Evolutionary conservation across 2,329 filamentous ascomycete species (phyloP).

Genomic region (Colletotrichum costaricense): DNA sequence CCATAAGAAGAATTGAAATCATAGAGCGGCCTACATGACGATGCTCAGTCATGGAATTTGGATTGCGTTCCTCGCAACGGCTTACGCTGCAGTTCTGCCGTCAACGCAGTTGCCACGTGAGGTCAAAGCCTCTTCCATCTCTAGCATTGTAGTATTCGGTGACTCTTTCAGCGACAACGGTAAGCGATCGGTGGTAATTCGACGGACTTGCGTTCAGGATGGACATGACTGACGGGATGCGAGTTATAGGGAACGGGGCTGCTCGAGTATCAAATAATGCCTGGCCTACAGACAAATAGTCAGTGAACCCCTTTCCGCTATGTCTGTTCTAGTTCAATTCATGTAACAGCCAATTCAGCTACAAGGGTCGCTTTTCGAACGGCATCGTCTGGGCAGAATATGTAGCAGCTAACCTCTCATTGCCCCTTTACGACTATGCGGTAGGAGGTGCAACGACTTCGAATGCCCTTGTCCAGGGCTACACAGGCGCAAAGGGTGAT

Average conservation of each 20-base stretch:
- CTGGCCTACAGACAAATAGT: slow-evolving; percentile 30
- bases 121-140: not conserved
- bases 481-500: slow-evolving; percentile 18
- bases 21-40: not conserved
- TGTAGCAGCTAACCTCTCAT: slow-evolving; percentile 24
- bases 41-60: not conserved
- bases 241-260: slow-evolving; percentile 10
- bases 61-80: not conserved
- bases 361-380: slow-evolving; percentile 28
- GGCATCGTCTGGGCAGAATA: slow-evolving; percentile 32
- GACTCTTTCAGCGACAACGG: slow-evolving; percentile 31
- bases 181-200: not conserved
- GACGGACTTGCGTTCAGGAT: not conserved
- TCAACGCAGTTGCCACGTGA: not conserved
- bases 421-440: slow-evolving; percentile 33
- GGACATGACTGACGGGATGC: not conserved
- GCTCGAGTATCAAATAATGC: slow-evolving; percentile 19
- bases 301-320: not conserved
- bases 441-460: slow-evolving; percentile 28
- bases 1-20: not conserved
- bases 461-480: slow-evolving; percentile 19
- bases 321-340: accelerated
- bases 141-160: slow-evolving; percentile 26
- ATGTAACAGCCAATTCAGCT: not conserved
- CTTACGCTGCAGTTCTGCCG: not conserved